A percentile compares a stretch with the other conserved stretches of the same genome.
These are phyloP conservation scores for Xylaria bambusicola DNA, from an alignment of 495 filamentous ascomycete genomes.

Conservation along the genomic window DNA sequence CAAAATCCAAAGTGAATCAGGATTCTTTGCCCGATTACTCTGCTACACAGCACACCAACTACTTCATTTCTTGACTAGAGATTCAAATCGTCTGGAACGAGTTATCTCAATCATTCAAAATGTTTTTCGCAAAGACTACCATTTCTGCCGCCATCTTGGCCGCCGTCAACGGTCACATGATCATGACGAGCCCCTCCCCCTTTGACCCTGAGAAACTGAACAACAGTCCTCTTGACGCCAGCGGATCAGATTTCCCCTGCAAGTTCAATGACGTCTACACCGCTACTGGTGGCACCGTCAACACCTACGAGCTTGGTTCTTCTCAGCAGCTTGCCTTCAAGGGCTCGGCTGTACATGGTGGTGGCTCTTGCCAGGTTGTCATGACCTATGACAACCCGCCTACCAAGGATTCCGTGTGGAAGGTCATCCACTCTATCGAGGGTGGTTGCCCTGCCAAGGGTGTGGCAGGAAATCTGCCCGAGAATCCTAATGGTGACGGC, in stretches of 20 bases:
- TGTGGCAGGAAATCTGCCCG: constrained; percentile 41
- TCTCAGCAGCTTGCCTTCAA: constrained; percentile 57
- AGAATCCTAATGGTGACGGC: constrained; percentile 26
- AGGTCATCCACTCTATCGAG: constrained; percentile 82
- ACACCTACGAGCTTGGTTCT: constrained; percentile 57
- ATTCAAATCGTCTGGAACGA: constrained; percentile 40
- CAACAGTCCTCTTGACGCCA: constrained; percentile 57
- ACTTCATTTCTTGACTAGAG: constrained; percentile 28
- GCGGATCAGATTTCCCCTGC: constrained; percentile 80
- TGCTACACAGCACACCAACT: constrained; percentile 18
- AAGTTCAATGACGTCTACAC: constrained; percentile 51
- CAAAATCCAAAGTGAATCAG: not conserved
- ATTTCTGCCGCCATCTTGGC: constrained; percentile 49
- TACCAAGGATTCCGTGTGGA: constrained; percentile 61
- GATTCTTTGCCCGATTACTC: constrained; percentile 10
- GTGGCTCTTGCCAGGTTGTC: constrained; percentile 85
- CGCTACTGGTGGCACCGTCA: constrained; percentile 40
- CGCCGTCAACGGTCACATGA: constrained; percentile 68
- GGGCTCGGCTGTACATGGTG: constrained; percentile 73
- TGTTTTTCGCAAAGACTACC: constrained; percentile 42
- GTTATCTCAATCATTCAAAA: constrained; percentile 33
- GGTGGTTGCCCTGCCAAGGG: constrained; percentile 71
- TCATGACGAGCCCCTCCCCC: constrained; percentile 69
- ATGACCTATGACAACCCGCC: constrained; percentile 75
- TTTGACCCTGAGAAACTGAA: constrained; percentile 53